Conservation (phyloP, 192 early-diverging fungal species). For the Dissophora globulifera region DNA sequence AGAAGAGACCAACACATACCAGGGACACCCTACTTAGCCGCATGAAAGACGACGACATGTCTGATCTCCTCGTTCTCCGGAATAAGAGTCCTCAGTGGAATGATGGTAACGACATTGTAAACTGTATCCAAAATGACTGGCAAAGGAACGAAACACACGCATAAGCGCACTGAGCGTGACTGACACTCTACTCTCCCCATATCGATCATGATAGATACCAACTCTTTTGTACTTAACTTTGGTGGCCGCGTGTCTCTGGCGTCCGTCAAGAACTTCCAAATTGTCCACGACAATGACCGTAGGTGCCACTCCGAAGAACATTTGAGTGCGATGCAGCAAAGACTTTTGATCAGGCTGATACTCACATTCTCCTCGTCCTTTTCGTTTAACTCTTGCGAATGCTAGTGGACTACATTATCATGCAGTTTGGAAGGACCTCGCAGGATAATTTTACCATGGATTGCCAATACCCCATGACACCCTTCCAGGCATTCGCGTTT, state of each 20-base stretch:
- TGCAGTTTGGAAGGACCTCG: conserved; percentile 91
- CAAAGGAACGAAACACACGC: no score
- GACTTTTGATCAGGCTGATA: no score
- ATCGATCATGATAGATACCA: conserved; percentile 68
- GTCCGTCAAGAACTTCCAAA: conserved; percentile 98
- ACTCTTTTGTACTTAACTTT: conserved; percentile 95
- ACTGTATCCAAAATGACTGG: no score
- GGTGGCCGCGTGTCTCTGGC: conserved; percentile 86
- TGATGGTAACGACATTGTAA: no score
- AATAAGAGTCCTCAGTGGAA: conserved; percentile 98
- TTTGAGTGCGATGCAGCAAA: no score
- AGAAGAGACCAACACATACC: conserved; percentile 64
- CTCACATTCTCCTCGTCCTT: not conserved
- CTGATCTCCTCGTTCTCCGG: conserved; percentile 77
- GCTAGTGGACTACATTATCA: conserved; percentile 88
- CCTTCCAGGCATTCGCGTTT: conserved; percentile 89
- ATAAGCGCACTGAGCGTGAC: no score
- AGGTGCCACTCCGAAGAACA: conserved; percentile 52
- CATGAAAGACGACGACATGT: conserved; percentile 62
- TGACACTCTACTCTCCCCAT: not conserved
- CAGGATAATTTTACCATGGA: conserved; percentile 90
- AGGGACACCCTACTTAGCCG: conserved; percentile 72
- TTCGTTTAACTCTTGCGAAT: not conserved
- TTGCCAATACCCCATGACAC: conserved; percentile 89
- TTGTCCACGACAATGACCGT: conserved; percentile 92